Evolutionary conservation across 768 basidiomycete genomes (phyloP).

Genomic region (Mycena vulgaris): DNA sequence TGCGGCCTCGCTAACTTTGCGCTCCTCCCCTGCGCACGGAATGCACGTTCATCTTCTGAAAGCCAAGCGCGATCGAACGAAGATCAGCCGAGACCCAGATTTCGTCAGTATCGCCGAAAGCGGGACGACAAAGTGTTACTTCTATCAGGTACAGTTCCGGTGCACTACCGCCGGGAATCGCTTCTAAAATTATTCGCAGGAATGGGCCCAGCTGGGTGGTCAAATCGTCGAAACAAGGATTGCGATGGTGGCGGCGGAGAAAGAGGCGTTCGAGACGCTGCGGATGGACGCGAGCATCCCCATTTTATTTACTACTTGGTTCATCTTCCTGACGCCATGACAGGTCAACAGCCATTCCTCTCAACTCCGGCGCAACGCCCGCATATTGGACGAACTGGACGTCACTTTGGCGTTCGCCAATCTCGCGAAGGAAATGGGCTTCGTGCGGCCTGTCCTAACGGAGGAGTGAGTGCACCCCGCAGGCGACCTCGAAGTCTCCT

Average conservation of each 20-base stretch:
- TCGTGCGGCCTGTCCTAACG: conserved; percentile 78
- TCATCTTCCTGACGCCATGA: neutral
- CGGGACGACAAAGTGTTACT: conserved; percentile 77
- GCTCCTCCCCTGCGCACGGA: conserved; percentile 77
- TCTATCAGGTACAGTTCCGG: conserved; percentile 64
- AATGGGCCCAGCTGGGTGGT: conserved; percentile 84
- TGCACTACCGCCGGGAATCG: neutral
- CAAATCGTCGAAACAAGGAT: conserved; percentile 71
- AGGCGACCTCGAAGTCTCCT: neutral
- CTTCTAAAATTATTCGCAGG: conserved; percentile 54
- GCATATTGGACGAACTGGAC: conserved; percentile 90
- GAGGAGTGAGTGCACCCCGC: conserved; percentile 69
- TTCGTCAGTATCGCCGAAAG: conserved; percentile 77
- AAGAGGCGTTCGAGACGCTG: conserved; percentile 78
- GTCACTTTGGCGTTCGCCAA: conserved; percentile 86
- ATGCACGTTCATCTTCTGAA: conserved; percentile 82
- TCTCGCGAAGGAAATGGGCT: conserved; percentile 83
- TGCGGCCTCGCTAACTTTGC: conserved; percentile 81
- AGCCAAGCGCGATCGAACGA: conserved; percentile 72
- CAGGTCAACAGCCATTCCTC: conserved; percentile 76
- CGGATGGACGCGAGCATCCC: conserved; percentile 64
- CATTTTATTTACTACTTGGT: conserved; percentile 14
- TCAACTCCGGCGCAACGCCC: conserved; percentile 80
- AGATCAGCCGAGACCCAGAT: conserved; percentile 59
- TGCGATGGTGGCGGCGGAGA: conserved; percentile 73